Base-by-base conservation (phyloP, 352 stramenopile species). In the Phytophthora fragariae region DNA sequence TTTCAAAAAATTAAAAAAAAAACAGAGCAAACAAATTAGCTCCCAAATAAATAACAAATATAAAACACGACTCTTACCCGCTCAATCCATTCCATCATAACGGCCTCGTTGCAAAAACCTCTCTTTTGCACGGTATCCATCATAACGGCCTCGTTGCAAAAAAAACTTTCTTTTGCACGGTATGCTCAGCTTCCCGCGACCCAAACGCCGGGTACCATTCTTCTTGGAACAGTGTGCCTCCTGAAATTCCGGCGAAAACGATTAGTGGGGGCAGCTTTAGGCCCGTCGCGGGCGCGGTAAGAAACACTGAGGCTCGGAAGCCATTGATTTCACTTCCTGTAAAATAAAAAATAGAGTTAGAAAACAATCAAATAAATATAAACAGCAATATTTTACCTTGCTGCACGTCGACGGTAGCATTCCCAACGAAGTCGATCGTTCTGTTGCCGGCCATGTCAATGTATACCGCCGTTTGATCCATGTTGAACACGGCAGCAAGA, bases 371-470 rank as follows among this genome's bases (percentile, higher is more conserved):
- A 57, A 65, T 24, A 46, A 57, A 24, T 12, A 50, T n/a, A 57
- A 44, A 44, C 19, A 44, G 9, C 37, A 44, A 15, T 15, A 44
- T 10, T 21, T 37, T 53, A 73, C 49, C 41, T 67, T 63, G 57
- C 7, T 57, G 3, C 7, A 65, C 63, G 46, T 64, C 63, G 1
- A 66, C 47, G 1, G 31, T 58, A 19, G 49, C 17, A 8, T 57
- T 52, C 11, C 60, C 60, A 9, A 46, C 35, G 19, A 67, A 72
- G 37, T 58, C 65, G 11, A 73, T 46, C 3, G 58, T 73, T 24
- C 57, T 73, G 7, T 67, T 67, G 15, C 57, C 57, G 3, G 15
- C 33, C 50, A 73, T 73, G 17, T 63, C 50, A n/a, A 73, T 73
- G 33, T 62, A 59, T 0, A 63, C 53, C 7, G 58, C 50, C 3